Evolutionary conservation across 2,329 filamentous ascomycete genomes (phyloP).

Genomic region (Teratosphaeria nubilosa): DNA sequence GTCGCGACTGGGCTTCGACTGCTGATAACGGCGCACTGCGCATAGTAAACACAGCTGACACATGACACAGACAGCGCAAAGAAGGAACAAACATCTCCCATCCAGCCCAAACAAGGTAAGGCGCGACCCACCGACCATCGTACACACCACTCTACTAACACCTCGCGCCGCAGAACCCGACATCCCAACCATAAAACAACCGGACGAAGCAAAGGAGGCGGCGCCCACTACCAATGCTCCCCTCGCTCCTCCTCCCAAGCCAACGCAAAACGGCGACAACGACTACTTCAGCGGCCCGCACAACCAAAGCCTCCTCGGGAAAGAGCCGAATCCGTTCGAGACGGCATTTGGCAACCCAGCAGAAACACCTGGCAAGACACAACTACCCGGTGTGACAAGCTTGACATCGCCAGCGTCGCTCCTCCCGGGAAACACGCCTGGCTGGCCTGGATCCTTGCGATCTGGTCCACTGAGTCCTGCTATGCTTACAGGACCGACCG

Average conservation of each 20-base stretch:
- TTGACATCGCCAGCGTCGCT: conserved; percentile 84
- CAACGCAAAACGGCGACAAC: conserved; percentile 32
- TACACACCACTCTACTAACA: background rate
- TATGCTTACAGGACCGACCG: conserved; percentile 78
- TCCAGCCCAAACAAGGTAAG: background rate
- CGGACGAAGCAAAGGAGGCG: conserved; percentile 21
- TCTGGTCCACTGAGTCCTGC: conserved; percentile 91
- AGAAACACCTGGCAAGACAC: conserved; percentile 69
- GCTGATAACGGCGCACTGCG: background rate
- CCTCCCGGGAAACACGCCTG: conserved; percentile 61
- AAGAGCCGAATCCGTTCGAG: conserved; percentile 94
- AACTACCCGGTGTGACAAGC: conserved; percentile 80
- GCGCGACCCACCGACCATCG: background rate
- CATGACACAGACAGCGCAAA: background rate
- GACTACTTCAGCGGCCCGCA: conserved; percentile 43
- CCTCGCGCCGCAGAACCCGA: background rate
- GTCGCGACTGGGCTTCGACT: background rate
- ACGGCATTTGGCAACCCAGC: conserved; percentile 71
- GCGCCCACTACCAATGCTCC: conserved; percentile 34
- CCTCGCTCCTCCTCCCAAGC: conserved; percentile 44
- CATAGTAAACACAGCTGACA: background rate
- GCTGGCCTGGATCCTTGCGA: conserved; percentile 79
- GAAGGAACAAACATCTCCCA: background rate
- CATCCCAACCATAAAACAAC: conserved; percentile 26
- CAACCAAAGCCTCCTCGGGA: conserved; percentile 44